Evolutionary conservation across 2,329 filamentous ascomycete species (phyloP), one percentile per base, ranked within the genome.

Genomic region (Pestalotiopsis sp.): DNA sequence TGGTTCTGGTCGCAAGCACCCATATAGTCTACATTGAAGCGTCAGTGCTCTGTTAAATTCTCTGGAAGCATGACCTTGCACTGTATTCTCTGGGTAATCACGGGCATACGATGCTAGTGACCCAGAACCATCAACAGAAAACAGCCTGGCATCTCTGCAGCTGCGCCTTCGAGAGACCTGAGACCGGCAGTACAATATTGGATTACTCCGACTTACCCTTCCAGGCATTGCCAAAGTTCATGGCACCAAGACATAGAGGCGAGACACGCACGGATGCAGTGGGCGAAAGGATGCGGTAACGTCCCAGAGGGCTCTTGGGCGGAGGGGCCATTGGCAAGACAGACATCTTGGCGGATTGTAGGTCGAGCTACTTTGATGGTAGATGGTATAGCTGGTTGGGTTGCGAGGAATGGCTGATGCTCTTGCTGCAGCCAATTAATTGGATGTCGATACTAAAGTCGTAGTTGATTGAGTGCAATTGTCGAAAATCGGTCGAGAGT

Each of bases 231-330:
- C 87, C 87, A 72, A 89, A 86, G 72, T 83, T 86, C 86, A 89
- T 88, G 27, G 81, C 82, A 36, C 87, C 91, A 2, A 94, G 84
- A 58, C 86, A 89, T 0, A 93, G 78, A 4, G 91, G 91, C 71
- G 88, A 91, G n/a, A 93, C 90, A 39, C 89, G 84, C 25, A 93
- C 84, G 0, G 86, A 85, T 2, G 92, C 91, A 0, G 85, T 87
- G 11, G 91, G 90, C 1, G 91, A 87, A 13, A 94, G 85, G 61
- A 93, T 79, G 6, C 91, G 89, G 74, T 92, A 91, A 66, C 89
- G 86, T 69, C 84, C 89, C 71, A 93, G 79, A 67, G 88, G 86
- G 68, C 89, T 90, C 77, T 87, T 84, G 31, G 89, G 85, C 4
- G 84, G 79, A 4, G 86, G 82, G 5, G 86, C 82, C 65, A 70